Evolutionary conservation across 345 rosid species (phyloP), one percentile per base, ranked within the genome.

Genomic region (Bruguiera parviflora): DNA sequence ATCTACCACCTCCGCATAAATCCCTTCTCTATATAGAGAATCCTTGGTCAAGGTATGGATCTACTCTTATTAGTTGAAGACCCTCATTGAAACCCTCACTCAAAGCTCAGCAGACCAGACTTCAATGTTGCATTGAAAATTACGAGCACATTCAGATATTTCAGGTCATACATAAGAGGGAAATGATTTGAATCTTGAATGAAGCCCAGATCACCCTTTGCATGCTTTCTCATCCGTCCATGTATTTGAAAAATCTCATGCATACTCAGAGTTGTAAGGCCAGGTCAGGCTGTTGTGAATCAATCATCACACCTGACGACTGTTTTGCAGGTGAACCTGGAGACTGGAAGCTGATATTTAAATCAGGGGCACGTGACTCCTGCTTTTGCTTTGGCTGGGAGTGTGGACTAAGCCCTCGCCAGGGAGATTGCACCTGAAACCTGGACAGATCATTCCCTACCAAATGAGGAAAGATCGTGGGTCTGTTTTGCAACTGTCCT

Each of bases 201-300:
- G 25, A 43, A 64, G 33, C 51, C 25, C 22, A 58, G 51, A 33
- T 66, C 57, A 71, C 64, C 72, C 24, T 63, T 56, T 11, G 59
- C 59, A 56, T 22, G 18, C 59, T 56, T 24, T 56, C 49, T 24
- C 29, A 56, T 56, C 59, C 10, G 16, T 56, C 59, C 59, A 53
- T 19, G 43, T 29, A 21, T 19, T 5, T 15, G 20, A 22, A 58
- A 35, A 15, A 33, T 24, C 13, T n/a, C 31, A 31, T 27, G 68
- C 6, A 24, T 43, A 6, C 43, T 85, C 81, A 89, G 47, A 95
- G 96, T 73, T 95, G 96, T 81, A 92, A 73, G 62, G 98, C 98
- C 66, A 95, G 75, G 81, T 92, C 99, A 58, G 99, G 99, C 81
- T 92, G 99, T 77, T 87, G 96, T 4, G 92, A 83, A 74, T 95